Evolutionary conservation across 352 stramenopile genomes (phyloP), one percentile per base, ranked within the genome.

Genomic region (Phytophthora niederhauseri): DNA sequence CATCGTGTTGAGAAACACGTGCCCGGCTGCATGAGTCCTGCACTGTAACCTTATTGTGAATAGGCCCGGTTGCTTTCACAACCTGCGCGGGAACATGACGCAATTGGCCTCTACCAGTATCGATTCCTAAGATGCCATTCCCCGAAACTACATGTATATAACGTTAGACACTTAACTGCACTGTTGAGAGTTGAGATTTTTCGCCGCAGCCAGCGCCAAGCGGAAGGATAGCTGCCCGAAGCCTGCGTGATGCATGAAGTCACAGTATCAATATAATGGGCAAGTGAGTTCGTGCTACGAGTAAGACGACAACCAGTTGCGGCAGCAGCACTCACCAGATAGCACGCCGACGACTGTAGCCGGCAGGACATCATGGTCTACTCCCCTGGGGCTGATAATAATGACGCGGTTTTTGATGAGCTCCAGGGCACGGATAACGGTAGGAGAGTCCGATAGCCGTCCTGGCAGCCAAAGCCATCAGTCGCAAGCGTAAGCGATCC

Each of bases 321-420:
- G 11, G 38, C 38, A 19, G 38, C 38, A 46, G 14, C 6, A 48
- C 64, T 19, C 20, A 84, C 78, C 78, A 26, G 70, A 72, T 24
- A 87, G 52, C 30, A 87, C 69, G 24, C 76, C 72, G 6, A 73
- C 63, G 19, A 85, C 72, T 22, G 53, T 77, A 31, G 64, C 24
- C 22, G 79, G 77, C 4, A 84, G 26, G 15, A 51, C 34, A 9
- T 72, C 79, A 22, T 83, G 66, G 36, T 83, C 68, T 2, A 80
- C 61, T 11, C 77, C 63, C 9, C 60, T 60, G 17, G 72, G 72
- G 26, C 66, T 75, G n/a, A 85, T 57, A 14, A 87, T 20, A 14
- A 84, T 55, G 51, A 83, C 64, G 24, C 49, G 58, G 41, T 67
- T 75, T 8, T 73, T 61, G 19, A 85, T 52, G 12, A 73, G 57